Evolutionary conservation across 2,329 filamentous ascomycete genomes (phyloP).

Genomic region (Claviceps cyperi): DNA sequence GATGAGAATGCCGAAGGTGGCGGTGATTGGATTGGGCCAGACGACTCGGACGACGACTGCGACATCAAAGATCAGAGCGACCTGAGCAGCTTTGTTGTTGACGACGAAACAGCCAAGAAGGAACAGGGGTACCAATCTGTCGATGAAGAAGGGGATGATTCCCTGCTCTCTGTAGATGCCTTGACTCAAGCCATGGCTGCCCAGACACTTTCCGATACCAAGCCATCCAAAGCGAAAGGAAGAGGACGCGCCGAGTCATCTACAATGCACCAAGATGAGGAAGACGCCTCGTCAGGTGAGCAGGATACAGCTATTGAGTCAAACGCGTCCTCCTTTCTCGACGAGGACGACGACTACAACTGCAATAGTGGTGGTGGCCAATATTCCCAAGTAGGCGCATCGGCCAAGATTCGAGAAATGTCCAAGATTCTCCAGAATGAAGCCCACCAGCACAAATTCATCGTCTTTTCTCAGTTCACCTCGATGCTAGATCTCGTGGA

Average conservation of each 20-base stretch:
- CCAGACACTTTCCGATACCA: constrained; percentile 20
- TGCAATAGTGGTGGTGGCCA: constrained; percentile 16
- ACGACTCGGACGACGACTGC: constrained; percentile 47
- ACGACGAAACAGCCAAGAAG: constrained; percentile 30
- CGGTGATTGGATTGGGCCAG: constrained; percentile 61
- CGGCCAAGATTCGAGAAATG: constrained; percentile 83
- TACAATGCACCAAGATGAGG: constrained; percentile 14
- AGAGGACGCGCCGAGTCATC: constrained; percentile 14
- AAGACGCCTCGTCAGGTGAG: constrained; percentile 13
- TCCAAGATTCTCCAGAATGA: constrained; percentile 70
- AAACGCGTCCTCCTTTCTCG: constrained; percentile 12
- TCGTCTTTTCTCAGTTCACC: constrained; percentile 97
- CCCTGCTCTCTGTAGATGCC: constrained; percentile 20
- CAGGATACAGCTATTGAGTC: constrained; percentile 29
- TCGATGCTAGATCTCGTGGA: constrained; percentile 96
- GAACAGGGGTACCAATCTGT: constrained; percentile 15
- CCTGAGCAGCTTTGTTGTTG: constrained; percentile 39
- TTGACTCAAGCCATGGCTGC: constrained; percentile 23
- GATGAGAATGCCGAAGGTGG: constrained; percentile 81
- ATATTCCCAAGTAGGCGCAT: constrained; percentile 40
- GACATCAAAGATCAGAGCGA: constrained; percentile 32
- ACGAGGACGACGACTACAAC: constrained; percentile 20
- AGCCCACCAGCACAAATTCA: constrained; percentile 77
- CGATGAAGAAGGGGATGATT: constrained; percentile 17
- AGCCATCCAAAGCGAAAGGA: background rate